phyloP scores from a whole-genome alignment of 1,284 basidiomycete genomes.

The Sporisorium reilianum region DNA sequence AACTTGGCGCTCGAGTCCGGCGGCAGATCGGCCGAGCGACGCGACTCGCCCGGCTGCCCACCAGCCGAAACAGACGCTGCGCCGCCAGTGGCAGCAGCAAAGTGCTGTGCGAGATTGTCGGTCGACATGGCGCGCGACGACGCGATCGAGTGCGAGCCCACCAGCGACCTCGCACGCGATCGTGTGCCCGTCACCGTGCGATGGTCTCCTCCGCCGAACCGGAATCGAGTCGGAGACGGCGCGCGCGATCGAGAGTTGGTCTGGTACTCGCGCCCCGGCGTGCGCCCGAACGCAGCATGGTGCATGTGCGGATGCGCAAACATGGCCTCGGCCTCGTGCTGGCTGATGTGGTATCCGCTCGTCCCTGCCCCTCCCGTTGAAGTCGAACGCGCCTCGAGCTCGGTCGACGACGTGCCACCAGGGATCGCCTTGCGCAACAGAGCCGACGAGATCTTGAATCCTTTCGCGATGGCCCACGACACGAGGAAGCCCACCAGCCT shows the following conservation, averaged over 20 bases:
- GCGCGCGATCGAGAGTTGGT: constrained; percentile 63
- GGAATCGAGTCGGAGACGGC: constrained; percentile 53
- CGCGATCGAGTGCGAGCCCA: constrained; percentile 42
- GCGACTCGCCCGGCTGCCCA: constrained; percentile 13
- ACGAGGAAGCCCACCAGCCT: constrained; percentile 61
- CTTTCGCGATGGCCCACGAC: constrained; percentile 61
- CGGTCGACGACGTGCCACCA: constrained; percentile 19
- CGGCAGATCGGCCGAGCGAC: constrained; percentile 47
- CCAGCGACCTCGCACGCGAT: constrained; percentile 55
- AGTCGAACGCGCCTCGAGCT: constrained; percentile 16
- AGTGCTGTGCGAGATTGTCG: constrained; percentile 54
- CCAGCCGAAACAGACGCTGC: too few species aligned
- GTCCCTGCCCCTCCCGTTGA: not conserved
- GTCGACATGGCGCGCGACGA: constrained; percentile 47
- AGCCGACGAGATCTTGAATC: constrained; percentile 54
- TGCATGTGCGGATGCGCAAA: constrained; percentile 36
- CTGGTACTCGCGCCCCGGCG: constrained; percentile 37
- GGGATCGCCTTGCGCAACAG: constrained; percentile 46
- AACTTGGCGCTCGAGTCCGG: constrained; percentile 60
- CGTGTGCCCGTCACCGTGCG: constrained; percentile 54
- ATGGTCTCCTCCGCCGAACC: constrained; percentile 28
- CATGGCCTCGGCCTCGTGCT: constrained; percentile 46
- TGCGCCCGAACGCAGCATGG: constrained; percentile 3
- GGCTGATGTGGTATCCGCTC: constrained; percentile 26
- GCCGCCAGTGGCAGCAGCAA: constrained; percentile 16